These are phyloP conservation scores for Nephelium lappaceum DNA, from an alignment of 345 rosid genomes.

Conservation along the genomic window DNA sequence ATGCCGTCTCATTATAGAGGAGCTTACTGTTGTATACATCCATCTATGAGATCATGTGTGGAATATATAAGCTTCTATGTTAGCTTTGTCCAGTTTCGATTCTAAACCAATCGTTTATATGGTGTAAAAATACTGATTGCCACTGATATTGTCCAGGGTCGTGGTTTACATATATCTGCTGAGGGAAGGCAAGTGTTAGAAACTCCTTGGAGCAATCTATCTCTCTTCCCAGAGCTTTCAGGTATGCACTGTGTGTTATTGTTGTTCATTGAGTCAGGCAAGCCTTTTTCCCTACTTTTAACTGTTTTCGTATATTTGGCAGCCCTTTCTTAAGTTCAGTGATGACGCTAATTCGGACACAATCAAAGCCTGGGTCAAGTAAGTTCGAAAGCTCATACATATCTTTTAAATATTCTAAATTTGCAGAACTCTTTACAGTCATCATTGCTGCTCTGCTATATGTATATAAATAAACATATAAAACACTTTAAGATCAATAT, in stretches of 20 bases:
- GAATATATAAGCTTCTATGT: neutral
- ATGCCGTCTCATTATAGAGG: neutral
- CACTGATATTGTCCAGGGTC: conserved; percentile 51
- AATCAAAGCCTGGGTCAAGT: conserved; percentile 63
- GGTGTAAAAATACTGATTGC: conserved; percentile 3
- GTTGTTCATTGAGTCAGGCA: neutral
- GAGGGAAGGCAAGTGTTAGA: conserved; percentile 49
- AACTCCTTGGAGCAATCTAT: conserved; percentile 63
- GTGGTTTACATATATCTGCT: conserved; percentile 62
- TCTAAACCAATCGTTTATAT: neutral
- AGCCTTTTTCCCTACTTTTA: neutral
- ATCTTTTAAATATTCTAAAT: too few species aligned
- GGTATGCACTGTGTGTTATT: conserved; percentile 38
- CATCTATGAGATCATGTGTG: neutral
- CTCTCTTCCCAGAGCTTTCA: conserved; percentile 79
- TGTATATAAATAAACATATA: neutral
- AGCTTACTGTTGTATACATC: neutral
- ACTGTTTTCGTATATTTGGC: conserved; percentile 17
- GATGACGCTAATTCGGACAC: conserved; percentile 39
- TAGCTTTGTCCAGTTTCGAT: neutral
- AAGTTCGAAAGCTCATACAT: conserved; percentile 33
- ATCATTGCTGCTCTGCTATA: neutral
- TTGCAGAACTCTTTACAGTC: neutral
- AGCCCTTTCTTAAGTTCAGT: conserved; percentile 65
- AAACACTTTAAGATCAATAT: neutral